Conservation (phyloP, 2,329 filamentous ascomycete genomes). For the Raffaelea ambrosiae region DNA sequence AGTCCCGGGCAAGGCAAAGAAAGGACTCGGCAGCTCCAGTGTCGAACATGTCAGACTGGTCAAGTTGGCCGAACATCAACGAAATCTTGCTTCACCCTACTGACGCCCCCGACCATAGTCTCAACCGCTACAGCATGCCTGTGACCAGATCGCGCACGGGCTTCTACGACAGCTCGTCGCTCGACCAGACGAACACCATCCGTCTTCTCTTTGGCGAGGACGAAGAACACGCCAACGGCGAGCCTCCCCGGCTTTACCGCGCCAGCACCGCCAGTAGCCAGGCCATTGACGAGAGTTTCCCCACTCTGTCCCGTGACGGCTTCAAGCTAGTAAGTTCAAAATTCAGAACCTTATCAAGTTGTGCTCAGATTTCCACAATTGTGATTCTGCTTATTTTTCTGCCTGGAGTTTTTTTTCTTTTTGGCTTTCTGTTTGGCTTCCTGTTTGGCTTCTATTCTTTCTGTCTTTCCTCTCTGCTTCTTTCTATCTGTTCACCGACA, state of each 20-base stretch:
- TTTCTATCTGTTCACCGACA: neutral
- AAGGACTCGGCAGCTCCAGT: too few species aligned
- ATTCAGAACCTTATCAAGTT: too few species aligned
- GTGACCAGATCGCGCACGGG: conserved; percentile 64
- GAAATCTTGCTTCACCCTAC: conserved; percentile 7
- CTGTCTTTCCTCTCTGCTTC: neutral
- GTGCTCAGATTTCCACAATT: too few species aligned
- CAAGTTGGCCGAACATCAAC: neutral
- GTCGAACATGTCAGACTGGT: too few species aligned
- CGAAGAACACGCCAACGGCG: conserved; percentile 56
- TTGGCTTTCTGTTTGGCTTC: too few species aligned
- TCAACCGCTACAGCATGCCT: conserved; percentile 91
- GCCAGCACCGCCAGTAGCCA: conserved; percentile 52
- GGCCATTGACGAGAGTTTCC: conserved; percentile 66
- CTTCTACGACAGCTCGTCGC: conserved; percentile 51
- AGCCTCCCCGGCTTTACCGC: conserved; percentile 61
- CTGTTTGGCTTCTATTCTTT: neutral
- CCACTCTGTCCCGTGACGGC: conserved; percentile 65
- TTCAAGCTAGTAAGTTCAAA: conserved; percentile 35
- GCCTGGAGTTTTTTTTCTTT: too few species aligned
- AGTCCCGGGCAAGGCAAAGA: too few species aligned
- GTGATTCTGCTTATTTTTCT: too few species aligned
- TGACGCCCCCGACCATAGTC: conserved; percentile 41
- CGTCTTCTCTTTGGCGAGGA: conserved; percentile 74
- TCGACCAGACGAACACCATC: conserved; percentile 79